Evolutionary conservation across 495 filamentous ascomycete genomes (phyloP), one percentile per base, ranked within the genome.

Genomic region (Penicillium macrosclerotiorum): DNA sequence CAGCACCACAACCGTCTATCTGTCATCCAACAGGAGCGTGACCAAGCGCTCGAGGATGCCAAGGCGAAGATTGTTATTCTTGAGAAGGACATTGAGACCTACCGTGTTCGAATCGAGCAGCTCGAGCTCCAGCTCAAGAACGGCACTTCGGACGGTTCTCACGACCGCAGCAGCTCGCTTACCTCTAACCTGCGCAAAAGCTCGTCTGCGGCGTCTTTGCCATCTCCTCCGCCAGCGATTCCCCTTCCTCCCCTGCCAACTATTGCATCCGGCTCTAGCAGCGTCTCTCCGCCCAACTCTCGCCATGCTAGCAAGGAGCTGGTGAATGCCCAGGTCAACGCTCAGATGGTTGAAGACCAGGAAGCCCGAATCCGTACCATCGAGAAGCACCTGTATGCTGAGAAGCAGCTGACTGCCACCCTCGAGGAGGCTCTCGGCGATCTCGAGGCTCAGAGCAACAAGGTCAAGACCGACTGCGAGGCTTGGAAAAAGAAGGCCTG

Each of bases 401-500:
- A 98, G 74, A 96, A 95, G 64, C 92, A 97, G 60, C 83, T 98
- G 19, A 97, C 92, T 4, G 81, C 86, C 14, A 96, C 90, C 23
- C 77, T 98, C 24, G 93, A 98, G 62, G 92, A 97, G 69, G 94
- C 93, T 18, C 78, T 98, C 30, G 89, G 88, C 5, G 94, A 97
- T 57, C 83, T 97, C 13, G 93, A 98, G 67, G 72, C 78, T 37
- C 88, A 92, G 52, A 86, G 82, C 60, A 90, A 86, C 67, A 88
- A 88, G 70, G 79, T 86, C 67, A 94, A 91, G 74, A 62, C 68
- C 12, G 93, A 98, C 60, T 81, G 85, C 62, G 90, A 97, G n/a
- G 79, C 73, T 27, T 96, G 90, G 84, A 89, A 86, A 65, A 87
- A 85, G 69, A 89, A 91, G 65, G 85, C 85, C 25, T 77, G 69